Base-by-base conservation (phyloP, 2,329 filamentous ascomycete species). In the Xylaria hypoxylon region DNA sequence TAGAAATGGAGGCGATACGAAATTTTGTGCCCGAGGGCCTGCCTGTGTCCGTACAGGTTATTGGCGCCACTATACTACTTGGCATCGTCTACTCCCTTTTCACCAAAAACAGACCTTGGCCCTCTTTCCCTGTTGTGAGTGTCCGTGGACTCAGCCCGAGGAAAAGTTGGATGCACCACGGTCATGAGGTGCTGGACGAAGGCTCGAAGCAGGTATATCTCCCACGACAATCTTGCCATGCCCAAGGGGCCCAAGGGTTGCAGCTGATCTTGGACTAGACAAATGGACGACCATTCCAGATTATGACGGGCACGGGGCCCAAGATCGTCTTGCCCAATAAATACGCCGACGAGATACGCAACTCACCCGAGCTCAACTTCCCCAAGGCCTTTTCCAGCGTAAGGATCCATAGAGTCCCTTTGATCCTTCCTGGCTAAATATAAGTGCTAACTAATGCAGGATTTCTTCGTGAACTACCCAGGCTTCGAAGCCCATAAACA, bases 301-400 rank as follows among this genome's bases (percentile, higher is more conserved):
- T 78, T 45, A 74, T 78, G 64, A 75, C 75, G 1, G 74, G 75
- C 22, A 76, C 75, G 0, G 76, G 76, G 3, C 76, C 75, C 1
- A 77, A 76, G 64, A 76, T 77, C 62, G 61, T 79, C 35, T 33
- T 79, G 48, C 77, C 78, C 2, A 77, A 76, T 33, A 71, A 64
- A 38, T 75, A 73, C 47, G 76, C 76, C 10, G 76, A 80, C 24
- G 79, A 80, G 68, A 66, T 79, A 19, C 77, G 77, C 50, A 80
- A 77, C 68, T 70, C 77, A 31, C 75, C 76, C 1, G 65, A 69
- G 19, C 67, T 80, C 51, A 72, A 75, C 65, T 79, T 80, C 55
- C 68, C 75, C 45, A 75, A 74, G 47, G 76, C 77, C 6, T 79
- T 80, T 50, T 59, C 69, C n/a, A 77, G 75, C 59, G 79, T 80